phyloP scores from a whole-genome alignment of 2,329 filamentous ascomycete species.

The Sclerotinia spermophila region DNA sequence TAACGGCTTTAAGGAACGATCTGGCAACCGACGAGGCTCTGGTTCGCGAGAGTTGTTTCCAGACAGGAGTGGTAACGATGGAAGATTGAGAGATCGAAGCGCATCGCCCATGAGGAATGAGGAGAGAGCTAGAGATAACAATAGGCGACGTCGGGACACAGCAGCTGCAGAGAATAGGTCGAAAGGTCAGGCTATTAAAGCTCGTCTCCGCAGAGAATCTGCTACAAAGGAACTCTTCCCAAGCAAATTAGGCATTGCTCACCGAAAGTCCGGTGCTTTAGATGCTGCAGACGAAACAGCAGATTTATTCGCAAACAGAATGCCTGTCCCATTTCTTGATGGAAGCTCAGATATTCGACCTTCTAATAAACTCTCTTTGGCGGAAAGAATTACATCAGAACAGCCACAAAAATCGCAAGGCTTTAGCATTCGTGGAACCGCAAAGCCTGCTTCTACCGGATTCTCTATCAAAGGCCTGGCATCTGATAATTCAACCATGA shows the following conservation, averaged over 20 bases:
- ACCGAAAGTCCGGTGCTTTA: slow-evolving; percentile 48
- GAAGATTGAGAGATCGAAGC: slow-evolving; percentile 37
- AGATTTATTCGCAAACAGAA: slow-evolving; percentile 48
- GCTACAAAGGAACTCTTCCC: slow-evolving; percentile 54
- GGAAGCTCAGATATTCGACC: slow-evolving; percentile 38
- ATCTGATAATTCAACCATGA: slow-evolving; percentile 50
- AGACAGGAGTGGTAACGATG: slow-evolving; percentile 30
- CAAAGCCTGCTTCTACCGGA: slow-evolving; percentile 44
- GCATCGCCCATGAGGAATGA: slow-evolving; percentile 36
- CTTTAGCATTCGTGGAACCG: slow-evolving; percentile 61
- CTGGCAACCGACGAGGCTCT: slow-evolving; percentile 18
- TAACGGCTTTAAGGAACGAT: slow-evolving; percentile 33
- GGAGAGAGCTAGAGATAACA: slow-evolving; percentile 40
- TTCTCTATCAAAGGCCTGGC: slow-evolving; percentile 67
- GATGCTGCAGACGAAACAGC: slow-evolving; percentile 53
- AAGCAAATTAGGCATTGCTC: slow-evolving; percentile 41
- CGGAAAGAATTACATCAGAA: slow-evolving; percentile 31
- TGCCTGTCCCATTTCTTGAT: slow-evolving; percentile 49
- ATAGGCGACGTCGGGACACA: slow-evolving; percentile 26
- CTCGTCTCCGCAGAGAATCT: slow-evolving; percentile 24
- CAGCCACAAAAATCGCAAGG: slow-evolving; percentile 37
- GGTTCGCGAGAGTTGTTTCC: slow-evolving; percentile 61
- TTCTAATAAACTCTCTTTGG: slow-evolving; percentile 22
- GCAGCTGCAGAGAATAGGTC: slow-evolving; percentile 41
- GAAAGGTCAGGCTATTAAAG: slow-evolving; percentile 46